A percentile compares a stretch with the other conserved stretches of the same genome.
Conservation (phyloP, 2,329 filamentous ascomycete genomes). For the Venturia pyrina region DNA sequence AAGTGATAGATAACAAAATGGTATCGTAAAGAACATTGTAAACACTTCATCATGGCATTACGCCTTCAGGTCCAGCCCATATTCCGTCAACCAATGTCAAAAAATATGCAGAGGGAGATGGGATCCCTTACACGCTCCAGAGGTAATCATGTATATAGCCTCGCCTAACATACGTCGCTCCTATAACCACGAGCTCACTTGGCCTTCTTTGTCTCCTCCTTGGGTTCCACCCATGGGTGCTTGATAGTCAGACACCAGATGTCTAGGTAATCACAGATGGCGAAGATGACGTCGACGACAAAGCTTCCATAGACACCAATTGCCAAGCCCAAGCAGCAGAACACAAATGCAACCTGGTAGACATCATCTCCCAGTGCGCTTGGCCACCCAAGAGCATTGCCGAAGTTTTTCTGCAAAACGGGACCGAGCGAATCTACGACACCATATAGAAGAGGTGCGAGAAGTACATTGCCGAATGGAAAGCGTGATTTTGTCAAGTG, state of each 20-base stretch:
- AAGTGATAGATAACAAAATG: too few species aligned
- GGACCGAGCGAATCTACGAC: conserved; percentile 76
- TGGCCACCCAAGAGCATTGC: conserved; percentile 26
- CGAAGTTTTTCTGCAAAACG: conserved; percentile 38
- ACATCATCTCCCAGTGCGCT: conserved; percentile 44
- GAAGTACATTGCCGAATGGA: conserved; percentile 81
- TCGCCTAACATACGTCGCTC: neutral
- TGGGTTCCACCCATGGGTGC: conserved; percentile 49
- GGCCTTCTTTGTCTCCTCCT: conserved; percentile 17
- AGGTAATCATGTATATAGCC: too few species aligned
- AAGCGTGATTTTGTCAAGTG: conserved; percentile 83
- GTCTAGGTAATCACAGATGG: conserved; percentile 94
- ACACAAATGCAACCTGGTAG: conserved; percentile 90
- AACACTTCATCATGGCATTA: too few species aligned
- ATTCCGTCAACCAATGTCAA: too few species aligned
- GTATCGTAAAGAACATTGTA: too few species aligned
- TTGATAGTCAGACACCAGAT: conserved; percentile 99
- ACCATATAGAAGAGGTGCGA: conserved; percentile 65
- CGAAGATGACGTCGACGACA: conserved; percentile 92
- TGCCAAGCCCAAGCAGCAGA: conserved; percentile 73
- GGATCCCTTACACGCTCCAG: too few species aligned
- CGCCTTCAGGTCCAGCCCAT: too few species aligned
- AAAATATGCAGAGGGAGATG: too few species aligned
- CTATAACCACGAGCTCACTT: conserved; percentile 9
- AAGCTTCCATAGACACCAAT: conserved; percentile 95